Evolutionary conservation across 2,329 filamentous ascomycete genomes (phyloP), one percentile per base, ranked within the genome.

Genomic region (Pseudocercospora eumusae): DNA sequence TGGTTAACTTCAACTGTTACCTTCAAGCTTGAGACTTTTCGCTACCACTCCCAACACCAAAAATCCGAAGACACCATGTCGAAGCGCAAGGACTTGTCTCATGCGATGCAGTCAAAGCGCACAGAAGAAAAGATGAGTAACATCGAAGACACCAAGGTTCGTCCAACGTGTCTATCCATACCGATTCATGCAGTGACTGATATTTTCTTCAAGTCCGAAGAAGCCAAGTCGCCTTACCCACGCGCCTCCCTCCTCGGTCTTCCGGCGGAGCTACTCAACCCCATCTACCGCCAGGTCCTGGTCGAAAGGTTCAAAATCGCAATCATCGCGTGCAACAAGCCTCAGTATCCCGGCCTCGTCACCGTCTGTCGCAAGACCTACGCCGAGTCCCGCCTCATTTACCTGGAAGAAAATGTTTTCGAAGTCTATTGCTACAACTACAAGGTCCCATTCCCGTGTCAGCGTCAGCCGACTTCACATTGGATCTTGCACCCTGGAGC

Each of bases 341-440:
- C 56, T 31, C 74, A 81, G 45, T 61, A 67, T 40, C 74, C 76
- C 1, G 75, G 76, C 10, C 75, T 83, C 44, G 72, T 83, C 28
- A 71, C 75, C 18, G 78, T 77, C 6, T 81, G 78, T 68, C 75
- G 72, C 53, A 68, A 76, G 15, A 72, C 81, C 11, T 58, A 58
- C 55, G 9, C 74, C 21, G 80, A 82, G 71, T 79, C 73, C 21
- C 75, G 76, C 44, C 75, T 70, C 23, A 72, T 82, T 27, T 71
- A 82, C 3, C 82, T 82, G 57, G 75, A 77, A n/a, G 76, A 80
- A 64, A 81, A 81, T 62, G 71, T 68, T 1, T 82, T 82, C 69
- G 11, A 9, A 5, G 4, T 45, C 11, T 13, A 21, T 7, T 11
- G 20, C 13, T 23, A 10, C 7, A 25, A 53, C 13, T 56, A 15